These are phyloP conservation scores for Triticum dicoccoides DNA, from an alignment of 176 grass and related monocot genomes.

Conservation along the genomic window DNA sequence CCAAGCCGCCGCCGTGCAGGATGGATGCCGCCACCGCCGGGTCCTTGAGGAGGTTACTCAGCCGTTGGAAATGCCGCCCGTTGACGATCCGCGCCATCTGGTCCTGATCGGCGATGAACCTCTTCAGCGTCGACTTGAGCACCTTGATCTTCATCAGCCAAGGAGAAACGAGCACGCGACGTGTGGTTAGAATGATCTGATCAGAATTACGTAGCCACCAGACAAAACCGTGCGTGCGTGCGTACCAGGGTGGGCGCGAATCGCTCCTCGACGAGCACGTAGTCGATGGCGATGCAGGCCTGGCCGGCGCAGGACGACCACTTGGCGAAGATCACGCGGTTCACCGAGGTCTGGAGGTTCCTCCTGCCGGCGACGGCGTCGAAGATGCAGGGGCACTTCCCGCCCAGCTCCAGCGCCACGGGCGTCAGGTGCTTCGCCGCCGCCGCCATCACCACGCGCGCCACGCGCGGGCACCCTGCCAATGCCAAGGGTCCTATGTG, in stretches of 20 bases:
- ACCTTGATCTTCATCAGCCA: slow-evolving; percentile 49
- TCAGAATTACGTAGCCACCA: neutral
- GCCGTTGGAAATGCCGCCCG: slow-evolving; percentile 62
- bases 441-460: slow-evolving; percentile 72
- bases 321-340: slow-evolving; percentile 66
- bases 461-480: slow-evolving; percentile 66
- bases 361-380: slow-evolving; percentile 48
- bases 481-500: neutral
- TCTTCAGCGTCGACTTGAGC: slow-evolving; percentile 67
- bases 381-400: slow-evolving; percentile 93
- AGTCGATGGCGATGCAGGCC: slow-evolving; percentile 87
- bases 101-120: slow-evolving; percentile 31
- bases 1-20: slow-evolving; percentile 60
- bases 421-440: slow-evolving; percentile 88
- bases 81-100: slow-evolving; percentile 66
- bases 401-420: slow-evolving; percentile 85
- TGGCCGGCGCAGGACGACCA: slow-evolving; percentile 82
- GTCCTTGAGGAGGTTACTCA: slow-evolving; percentile 52
- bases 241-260: slow-evolving; percentile 61
- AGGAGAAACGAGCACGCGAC: neutral
- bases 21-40: slow-evolving; percentile 49
- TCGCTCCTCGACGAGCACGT: slow-evolving; percentile 81
- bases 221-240: neutral
- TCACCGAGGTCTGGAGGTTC: slow-evolving; percentile 50
- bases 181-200: neutral